Base-by-base conservation (phyloP, 768 basidiomycete species). In the Boletus sensibilis region DNA sequence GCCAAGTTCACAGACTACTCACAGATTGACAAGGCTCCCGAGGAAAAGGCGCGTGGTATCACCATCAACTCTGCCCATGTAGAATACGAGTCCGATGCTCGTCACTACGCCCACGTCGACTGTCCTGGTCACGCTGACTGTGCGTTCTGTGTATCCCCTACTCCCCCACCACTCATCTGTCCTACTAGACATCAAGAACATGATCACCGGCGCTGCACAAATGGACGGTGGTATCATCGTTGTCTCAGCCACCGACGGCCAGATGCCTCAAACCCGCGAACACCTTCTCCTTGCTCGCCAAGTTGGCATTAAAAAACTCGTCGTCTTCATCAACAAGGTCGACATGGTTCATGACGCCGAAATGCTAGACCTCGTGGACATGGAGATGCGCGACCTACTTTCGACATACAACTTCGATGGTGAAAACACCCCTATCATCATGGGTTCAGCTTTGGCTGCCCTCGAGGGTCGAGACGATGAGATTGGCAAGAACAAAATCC, bases 291-390 rank as follows among this genome's bases (percentile, higher is more conserved):
- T 99, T 46, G 96, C 96, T 64, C 92, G 94, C 68, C 97, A 99
- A 78, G 95, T 98, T 61, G 97, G 97, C 62, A 90, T 99, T 70
- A 94, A 95, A 77, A 90, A 88, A 74, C 85, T 99, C 37, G 94
- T 98, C 56, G 97, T 99, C 62, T 99, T 97, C 81, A 94, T 99
- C 75, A 99, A 99, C 89, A 99, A 99, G 77, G 87, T 99, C 58
- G 97, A 99, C 77, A 85, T 88, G 79, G 90, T 98, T 56, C 84
- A 88, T 58, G 97, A 99, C 81, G 85, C 88, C 6, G 97, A 99
- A 81, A 98, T 99, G 94, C 79, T 98, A 54, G 94, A 97, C 78
- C 88, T 99, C 57, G 97, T 99, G 58, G 97, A 99, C 65, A 98
- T 99, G 95, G 97, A 99, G 82, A 99, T 99, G 87, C 88, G 97